These are phyloP conservation scores for Trichoderma virens DNA, from an alignment of 495 filamentous ascomycete genomes.

Conservation along the genomic window DNA sequence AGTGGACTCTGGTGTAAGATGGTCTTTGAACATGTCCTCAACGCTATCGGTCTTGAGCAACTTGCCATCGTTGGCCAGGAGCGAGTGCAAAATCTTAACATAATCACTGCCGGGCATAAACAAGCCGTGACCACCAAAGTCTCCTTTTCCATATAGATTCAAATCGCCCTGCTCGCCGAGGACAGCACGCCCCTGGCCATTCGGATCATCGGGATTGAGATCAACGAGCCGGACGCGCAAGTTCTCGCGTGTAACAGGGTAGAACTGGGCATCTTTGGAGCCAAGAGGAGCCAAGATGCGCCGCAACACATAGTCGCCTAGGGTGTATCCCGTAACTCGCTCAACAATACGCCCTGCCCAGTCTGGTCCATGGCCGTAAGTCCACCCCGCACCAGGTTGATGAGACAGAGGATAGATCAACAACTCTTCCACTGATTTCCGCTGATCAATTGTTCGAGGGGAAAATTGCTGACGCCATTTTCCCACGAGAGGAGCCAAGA, in stretches of 20 bases:
- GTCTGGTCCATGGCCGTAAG: constrained; percentile 27
- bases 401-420: constrained; percentile 27
- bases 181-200: constrained; percentile 11
- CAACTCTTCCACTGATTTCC: constrained; percentile 17
- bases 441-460: neutral
- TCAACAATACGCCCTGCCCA: constrained; percentile 28
- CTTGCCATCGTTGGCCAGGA: constrained; percentile 25
- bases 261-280: constrained; percentile 21
- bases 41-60: constrained; percentile 22
- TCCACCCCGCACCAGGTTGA: constrained; percentile 31
- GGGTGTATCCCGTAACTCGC: constrained; percentile 15
- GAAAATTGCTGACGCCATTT: constrained; percentile 10
- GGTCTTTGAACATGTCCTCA: constrained; percentile 23
- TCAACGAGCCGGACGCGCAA: neutral
- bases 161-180: neutral
- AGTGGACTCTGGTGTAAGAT: constrained; percentile 13
- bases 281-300: constrained; percentile 22
- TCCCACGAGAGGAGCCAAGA: constrained; percentile 19
- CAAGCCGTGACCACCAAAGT: constrained; percentile 27
- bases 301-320: constrained; percentile 23
- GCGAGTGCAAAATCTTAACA: constrained; percentile 20
- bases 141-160: constrained; percentile 8
- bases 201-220: neutral
- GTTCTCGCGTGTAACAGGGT: constrained; percentile 14
- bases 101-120: constrained; percentile 22